Conservation (phyloP, 139 green algal genomes). For the Chlamydomonas schloesseri region DNA sequence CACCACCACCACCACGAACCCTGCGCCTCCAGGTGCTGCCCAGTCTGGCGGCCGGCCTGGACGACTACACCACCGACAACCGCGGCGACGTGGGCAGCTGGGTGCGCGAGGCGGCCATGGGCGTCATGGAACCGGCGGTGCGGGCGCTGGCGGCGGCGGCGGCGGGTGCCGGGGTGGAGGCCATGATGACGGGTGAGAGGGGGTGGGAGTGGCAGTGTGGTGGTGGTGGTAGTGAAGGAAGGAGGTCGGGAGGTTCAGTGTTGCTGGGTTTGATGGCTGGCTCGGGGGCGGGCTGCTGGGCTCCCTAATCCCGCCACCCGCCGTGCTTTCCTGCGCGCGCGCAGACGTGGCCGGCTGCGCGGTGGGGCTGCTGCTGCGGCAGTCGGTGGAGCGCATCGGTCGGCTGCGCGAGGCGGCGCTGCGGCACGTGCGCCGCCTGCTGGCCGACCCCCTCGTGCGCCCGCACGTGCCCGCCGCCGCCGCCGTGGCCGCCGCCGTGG, state of each 20-base stretch:
- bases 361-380: slow-evolving; percentile 73
- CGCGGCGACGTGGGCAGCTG: slow-evolving; percentile 96
- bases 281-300: too few species aligned
- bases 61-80: slow-evolving; percentile 96
- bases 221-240: neutral
- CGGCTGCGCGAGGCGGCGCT: slow-evolving; percentile 72
- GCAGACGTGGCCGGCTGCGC: slow-evolving; percentile 39
- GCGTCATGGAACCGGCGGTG: slow-evolving; percentile 49
- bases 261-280: too few species aligned
- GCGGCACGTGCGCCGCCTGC: slow-evolving; percentile 43
- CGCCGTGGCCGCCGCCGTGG: neutral
- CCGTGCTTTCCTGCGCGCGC: too few species aligned
- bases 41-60: slow-evolving; percentile 72
- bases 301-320: too few species aligned
- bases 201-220: neutral
- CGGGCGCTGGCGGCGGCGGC: slow-evolving; percentile 16
- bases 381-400: slow-evolving; percentile 89
- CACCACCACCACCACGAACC: too few species aligned
- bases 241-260: neutral
- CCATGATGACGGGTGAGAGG: neutral
- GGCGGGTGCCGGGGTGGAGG: neutral
- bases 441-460: neutral
- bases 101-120: slow-evolving; percentile 92
- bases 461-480: slow-evolving; percentile 18
- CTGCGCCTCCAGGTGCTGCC: slow-evolving; percentile 52